A percentile compares a stretch with the other conserved stretches of the same genome.
phyloP scores from a whole-genome alignment of 352 stramenopile genomes.

The Phytophthora megakarya region DNA sequence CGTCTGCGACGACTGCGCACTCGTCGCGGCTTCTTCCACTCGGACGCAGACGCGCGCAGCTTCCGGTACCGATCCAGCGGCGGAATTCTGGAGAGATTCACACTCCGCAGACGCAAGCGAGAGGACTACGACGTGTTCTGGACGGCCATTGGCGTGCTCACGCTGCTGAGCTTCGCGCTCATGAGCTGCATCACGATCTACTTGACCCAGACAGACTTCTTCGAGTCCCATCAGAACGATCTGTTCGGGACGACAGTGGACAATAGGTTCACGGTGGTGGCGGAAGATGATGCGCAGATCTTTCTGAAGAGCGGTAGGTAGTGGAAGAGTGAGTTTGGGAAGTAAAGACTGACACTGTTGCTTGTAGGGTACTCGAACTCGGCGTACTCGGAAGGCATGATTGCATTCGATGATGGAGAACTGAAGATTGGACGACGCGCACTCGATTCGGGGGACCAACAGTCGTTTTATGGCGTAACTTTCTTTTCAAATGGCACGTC shows the following conservation, averaged over 20 bases:
- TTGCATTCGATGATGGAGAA: conserved; percentile 67
- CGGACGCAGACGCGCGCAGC: conserved; percentile 26
- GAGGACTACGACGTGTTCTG: conserved; percentile 70
- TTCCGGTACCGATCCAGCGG: conserved; percentile 43
- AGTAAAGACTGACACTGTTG: background rate
- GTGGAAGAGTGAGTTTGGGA: background rate
- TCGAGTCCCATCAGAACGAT: conserved; percentile 78
- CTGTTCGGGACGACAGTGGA: conserved; percentile 84
- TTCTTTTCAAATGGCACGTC: conserved; percentile 72
- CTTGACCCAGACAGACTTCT: conserved; percentile 83
- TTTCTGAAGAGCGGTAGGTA: conserved; percentile 75
- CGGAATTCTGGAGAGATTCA: conserved; percentile 57
- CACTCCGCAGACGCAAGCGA: conserved; percentile 59
- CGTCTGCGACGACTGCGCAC: conserved; percentile 40
- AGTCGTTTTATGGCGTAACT: conserved; percentile 74
- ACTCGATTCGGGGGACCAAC: conserved; percentile 48
- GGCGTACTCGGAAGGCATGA: conserved; percentile 68
- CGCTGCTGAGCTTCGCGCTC: conserved; percentile 69
- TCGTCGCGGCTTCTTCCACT: conserved; percentile 65
- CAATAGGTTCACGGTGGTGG: conserved; percentile 81
- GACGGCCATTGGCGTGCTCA: conserved; percentile 71
- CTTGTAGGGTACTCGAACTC: conserved; percentile 73
- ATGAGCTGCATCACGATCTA: conserved; percentile 69
- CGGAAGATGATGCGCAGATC: conserved; percentile 74
- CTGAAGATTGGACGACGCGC: conserved; percentile 65